Percentiles rank a stretch among this genome's conserved stretches.
These are phyloP conservation scores for Massariosphaeria phaeospora DNA, from an alignment of 495 filamentous ascomycete species.

Conservation along the genomic window DNA sequence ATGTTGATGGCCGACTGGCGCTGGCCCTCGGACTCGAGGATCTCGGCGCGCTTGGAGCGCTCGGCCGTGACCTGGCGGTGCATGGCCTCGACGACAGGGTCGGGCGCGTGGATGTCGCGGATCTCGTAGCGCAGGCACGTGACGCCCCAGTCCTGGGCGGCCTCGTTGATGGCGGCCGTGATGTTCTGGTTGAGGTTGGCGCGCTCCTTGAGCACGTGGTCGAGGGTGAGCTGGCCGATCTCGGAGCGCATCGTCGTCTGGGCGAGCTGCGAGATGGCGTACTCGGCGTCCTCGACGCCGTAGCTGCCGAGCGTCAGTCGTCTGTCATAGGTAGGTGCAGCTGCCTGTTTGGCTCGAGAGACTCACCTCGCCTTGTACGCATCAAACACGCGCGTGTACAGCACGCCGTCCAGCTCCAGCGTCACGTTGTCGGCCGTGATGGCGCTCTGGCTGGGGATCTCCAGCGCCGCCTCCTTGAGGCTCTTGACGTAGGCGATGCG, in stretches of 20 bases:
- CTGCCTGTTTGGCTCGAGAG: not conserved
- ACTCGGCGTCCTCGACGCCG: slow-evolving; percentile 97
- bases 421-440: slow-evolving; percentile 99
- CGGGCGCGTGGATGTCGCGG: slow-evolving; percentile 93
- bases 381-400: slow-evolving; percentile 94
- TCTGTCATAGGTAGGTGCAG: not conserved
- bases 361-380: slow-evolving; percentile 91
- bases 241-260: slow-evolving; percentile 99
- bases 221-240: slow-evolving; percentile 91
- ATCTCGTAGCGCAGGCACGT: slow-evolving; percentile 97
- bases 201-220: slow-evolving; percentile 96
- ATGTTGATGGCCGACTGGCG: slow-evolving; percentile 97
- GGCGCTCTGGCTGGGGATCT: slow-evolving; percentile 92
- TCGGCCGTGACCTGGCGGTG: slow-evolving; percentile 96
- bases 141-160: slow-evolving; percentile 92
- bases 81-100: slow-evolving; percentile 91
- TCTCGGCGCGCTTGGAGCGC: slow-evolving; percentile 93
- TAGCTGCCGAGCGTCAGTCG: slow-evolving; percentile 57
- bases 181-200: slow-evolving; percentile 95
- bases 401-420: slow-evolving; percentile 86
- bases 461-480: slow-evolving; percentile 90
- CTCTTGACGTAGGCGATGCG: slow-evolving; percentile 97
- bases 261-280: slow-evolving; percentile 94
- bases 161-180: slow-evolving; percentile 96
- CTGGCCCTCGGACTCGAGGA: slow-evolving; percentile 92